These are phyloP conservation scores for Pouteria glomerata DNA, from an alignment of 148 eudicot genomes.

Conservation along the genomic window DNA sequence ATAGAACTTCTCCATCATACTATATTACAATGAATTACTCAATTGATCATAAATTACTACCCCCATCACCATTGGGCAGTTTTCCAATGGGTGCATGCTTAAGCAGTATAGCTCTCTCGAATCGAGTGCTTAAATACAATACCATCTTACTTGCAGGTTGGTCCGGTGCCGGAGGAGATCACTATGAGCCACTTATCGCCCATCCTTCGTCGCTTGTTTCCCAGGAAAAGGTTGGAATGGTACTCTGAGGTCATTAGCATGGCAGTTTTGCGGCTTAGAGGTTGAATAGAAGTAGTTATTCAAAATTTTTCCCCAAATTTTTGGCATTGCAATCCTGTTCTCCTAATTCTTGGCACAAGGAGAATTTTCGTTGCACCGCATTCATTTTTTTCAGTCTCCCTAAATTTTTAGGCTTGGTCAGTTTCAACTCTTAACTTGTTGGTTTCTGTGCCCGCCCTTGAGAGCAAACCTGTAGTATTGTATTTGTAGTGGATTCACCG, in stretches of 20 bases:
- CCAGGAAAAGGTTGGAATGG: constrained; percentile 75
- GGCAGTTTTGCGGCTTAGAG: constrained; percentile 45
- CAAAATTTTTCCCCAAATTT: constrained; percentile 4
- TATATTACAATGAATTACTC: not conserved
- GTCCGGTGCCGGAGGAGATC: constrained; percentile 96
- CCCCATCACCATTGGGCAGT: no score
- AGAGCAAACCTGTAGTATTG: constrained; percentile 18
- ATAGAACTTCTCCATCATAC: not conserved
- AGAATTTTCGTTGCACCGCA: constrained; percentile 16
- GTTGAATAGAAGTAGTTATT: constrained; percentile 23
- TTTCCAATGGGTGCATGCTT: not conserved
- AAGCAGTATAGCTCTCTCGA: not conserved
- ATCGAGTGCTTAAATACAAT: not conserved
- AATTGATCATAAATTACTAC: not conserved
- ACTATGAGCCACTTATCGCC: constrained; percentile 87
- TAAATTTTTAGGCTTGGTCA: constrained; percentile 22
- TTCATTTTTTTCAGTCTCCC: constrained; percentile 16
- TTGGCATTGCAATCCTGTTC: constrained; percentile 10
- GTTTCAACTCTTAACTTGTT: constrained; percentile 8
- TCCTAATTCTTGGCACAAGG: constrained; percentile 27
- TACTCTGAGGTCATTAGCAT: constrained; percentile 43
- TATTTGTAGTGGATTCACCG: constrained; percentile 20
- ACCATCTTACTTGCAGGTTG: constrained; percentile 46
- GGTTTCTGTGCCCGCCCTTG: constrained; percentile 8
- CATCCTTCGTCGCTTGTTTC: constrained; percentile 45